Conservation (phyloP, 805 yeast species). For the Kuraishia ogatae region DNA sequence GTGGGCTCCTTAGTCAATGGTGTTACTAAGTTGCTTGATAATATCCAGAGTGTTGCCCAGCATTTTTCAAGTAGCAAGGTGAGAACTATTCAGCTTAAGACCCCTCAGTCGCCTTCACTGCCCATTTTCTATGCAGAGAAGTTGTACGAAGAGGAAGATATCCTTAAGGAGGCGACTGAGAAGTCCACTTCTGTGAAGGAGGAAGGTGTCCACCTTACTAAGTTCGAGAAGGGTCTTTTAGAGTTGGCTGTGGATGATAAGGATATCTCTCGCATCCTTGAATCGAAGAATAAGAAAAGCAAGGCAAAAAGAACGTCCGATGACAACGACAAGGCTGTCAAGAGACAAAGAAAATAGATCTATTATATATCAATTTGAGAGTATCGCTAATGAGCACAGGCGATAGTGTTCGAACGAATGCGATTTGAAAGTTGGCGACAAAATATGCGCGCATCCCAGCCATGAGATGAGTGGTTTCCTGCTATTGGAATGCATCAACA, state of each 20-base stretch:
- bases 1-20: conserved; percentile 49
- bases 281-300: conserved; percentile 40
- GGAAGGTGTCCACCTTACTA: conserved; percentile 36
- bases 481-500: too few relatives aligned
- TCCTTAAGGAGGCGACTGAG: conserved; percentile 22
- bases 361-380: conserved; percentile 5
- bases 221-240: conserved; percentile 69
- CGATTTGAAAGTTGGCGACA: neutral
- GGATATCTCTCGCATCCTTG: conserved; percentile 52
- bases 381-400: conserved; percentile 5
- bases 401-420: neutral
- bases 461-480: too few relatives aligned
- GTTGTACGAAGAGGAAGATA: conserved; percentile 41
- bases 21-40: conserved; percentile 45
- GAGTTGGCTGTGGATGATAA: conserved; percentile 76
- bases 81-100: conserved; percentile 57
- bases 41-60: conserved; percentile 45
- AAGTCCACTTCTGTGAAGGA: conserved; percentile 16
- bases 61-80: conserved; percentile 35
- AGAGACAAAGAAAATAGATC: conserved; percentile 6
- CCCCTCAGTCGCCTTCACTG: conserved; percentile 67
- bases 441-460: too few relatives aligned
- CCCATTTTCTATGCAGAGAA: conserved; percentile 71
- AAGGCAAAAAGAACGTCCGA: conserved; percentile 14
- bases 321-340: conserved; percentile 8